phyloP scores from a whole-genome alignment of 192 early-diverging fungal genomes.

The Entomortierella lignicola region DNA sequence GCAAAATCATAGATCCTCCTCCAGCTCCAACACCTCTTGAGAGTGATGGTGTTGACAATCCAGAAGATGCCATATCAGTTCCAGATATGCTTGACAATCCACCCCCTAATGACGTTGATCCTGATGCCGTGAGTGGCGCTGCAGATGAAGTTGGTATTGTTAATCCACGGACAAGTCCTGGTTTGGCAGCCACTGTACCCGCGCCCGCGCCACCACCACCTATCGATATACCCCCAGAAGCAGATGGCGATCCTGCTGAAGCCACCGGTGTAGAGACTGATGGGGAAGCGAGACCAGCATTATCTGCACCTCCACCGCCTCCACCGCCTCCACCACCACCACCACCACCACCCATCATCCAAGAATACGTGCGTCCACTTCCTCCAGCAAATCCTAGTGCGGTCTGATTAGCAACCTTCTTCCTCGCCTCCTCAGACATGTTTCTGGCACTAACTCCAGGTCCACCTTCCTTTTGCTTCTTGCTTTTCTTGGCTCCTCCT shows the following conservation, averaged over 20 bases:
- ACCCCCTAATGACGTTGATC: not conserved
- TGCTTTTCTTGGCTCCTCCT: slow-evolving; percentile 30
- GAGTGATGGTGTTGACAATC: not conserved
- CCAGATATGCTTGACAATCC: slow-evolving; percentile 6
- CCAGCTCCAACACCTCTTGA: slow-evolving; percentile 17
- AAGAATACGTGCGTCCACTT: slow-evolving; percentile 39
- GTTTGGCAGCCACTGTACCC: slow-evolving; percentile 11
- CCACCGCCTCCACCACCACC: slow-evolving; percentile 31
- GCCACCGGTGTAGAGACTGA: slow-evolving; percentile 20
- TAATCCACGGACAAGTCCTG: slow-evolving; percentile 13
- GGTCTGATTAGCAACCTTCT: slow-evolving; percentile 52
- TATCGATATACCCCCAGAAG: slow-evolving; percentile 17
- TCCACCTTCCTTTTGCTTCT: slow-evolving; percentile 48
- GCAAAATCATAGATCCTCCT: slow-evolving; percentile 39
- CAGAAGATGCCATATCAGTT: not conserved
- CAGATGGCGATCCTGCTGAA: slow-evolving; percentile 27
- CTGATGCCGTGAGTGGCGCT: not conserved
- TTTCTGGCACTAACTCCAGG: slow-evolving; percentile 61
- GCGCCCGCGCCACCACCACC: not conserved
- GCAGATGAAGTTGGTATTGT: slow-evolving; percentile 15
- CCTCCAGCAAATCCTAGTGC: slow-evolving; percentile 46
- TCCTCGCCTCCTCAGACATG: slow-evolving; percentile 38
- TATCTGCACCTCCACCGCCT: slow-evolving; percentile 2
- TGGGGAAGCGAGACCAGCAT: slow-evolving; percentile 20
- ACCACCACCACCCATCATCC: slow-evolving; percentile 48